Percentiles rank a stretch among this genome's conserved stretches.
Evolutionary conservation across 2,329 filamentous ascomycete genomes (phyloP).

Genomic region (Talaromyces marneffei): DNA sequence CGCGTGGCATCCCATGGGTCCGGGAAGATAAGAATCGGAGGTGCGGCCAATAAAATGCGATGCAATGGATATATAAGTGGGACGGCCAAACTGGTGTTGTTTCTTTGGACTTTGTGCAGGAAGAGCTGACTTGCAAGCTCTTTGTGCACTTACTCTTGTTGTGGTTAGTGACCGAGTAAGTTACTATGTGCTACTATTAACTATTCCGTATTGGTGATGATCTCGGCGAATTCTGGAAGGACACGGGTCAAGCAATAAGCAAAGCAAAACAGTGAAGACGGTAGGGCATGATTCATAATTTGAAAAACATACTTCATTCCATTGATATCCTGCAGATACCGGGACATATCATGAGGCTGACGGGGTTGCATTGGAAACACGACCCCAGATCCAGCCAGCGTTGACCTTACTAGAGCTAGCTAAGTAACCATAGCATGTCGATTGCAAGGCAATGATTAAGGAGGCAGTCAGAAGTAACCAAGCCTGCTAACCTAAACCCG

Average conservation of each 20-base stretch:
- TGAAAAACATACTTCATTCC: too few relatives aligned
- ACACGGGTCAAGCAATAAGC: too few relatives aligned
- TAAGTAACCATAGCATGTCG: slow-evolving; percentile 1
- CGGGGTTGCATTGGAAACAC: slow-evolving; percentile 1
- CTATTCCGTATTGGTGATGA: neutral
- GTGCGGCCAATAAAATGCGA: neutral
- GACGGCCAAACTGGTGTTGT: neutral
- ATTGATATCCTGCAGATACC: too few relatives aligned
- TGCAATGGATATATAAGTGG: neutral
- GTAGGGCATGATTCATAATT: too few relatives aligned
- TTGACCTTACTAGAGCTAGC: too few relatives aligned
- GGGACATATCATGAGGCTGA: neutral
- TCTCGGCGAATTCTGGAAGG: neutral
- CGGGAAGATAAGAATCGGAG: slow-evolving; percentile 1
- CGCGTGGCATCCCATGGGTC: neutral
- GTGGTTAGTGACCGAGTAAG: too few relatives aligned
- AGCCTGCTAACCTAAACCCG: neutral
- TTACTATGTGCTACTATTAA: neutral
- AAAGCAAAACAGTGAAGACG: neutral
- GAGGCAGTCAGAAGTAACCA: slow-evolving; percentile 1
- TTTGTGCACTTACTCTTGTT: too few relatives aligned
- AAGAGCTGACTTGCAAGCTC: neutral
- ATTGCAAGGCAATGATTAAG: neutral
- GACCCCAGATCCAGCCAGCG: neutral
- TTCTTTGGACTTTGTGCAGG: neutral